Base-by-base conservation (phyloP, 73 alveolate genomes). In the Breviolum minutum region DNA sequence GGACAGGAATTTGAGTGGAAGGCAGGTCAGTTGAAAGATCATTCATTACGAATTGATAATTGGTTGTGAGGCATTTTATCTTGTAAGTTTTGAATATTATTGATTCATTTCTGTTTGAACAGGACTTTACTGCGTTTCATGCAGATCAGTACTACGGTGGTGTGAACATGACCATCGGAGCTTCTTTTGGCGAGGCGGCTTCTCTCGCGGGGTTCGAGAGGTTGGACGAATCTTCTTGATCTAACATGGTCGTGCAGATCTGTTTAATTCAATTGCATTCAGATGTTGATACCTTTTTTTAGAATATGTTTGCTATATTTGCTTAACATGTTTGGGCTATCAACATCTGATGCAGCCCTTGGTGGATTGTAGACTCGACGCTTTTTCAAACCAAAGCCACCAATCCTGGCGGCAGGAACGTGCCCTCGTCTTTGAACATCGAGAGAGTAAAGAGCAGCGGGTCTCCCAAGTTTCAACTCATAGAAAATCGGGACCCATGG, bases 141-240 rank as follows among this genome's bases (percentile, higher is more conserved):
- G 79, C 97, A 14, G 97, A 91, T 32, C 97, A 91, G 97, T 91
- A 91, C 97, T 91, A 24, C 64, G 79, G 87, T 10, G 97, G 97
- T 7, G 97, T 91, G 66, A 91, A 91, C 88, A 91, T 91, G 97
- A 91, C 97, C 76, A 91, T 91, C 69, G 97, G 97, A 9, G 97
- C 97, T 60, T 91, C 97, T 24, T 91, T 91, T 22, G 97, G 97
- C 1, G 97, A 91, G 97, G 97, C 87, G 13, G 0, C 22, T 20
- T 13, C 32, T 9, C 22, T 40, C 29, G 26, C 5, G 17, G 17
- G 48, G 60, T 22, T 74, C 32, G 48, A 17, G 85, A 74, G 48
- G 48, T 74, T 22, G 32, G 48, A 68, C 8, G 24, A 68, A 68
- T 68, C 24, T 22, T 68, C 77, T 14, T 68, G 77, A 22, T 14